Base-by-base conservation (phyloP, 2,329 filamentous ascomycete species). In the Pseudocercospora pini-densiflorae region DNA sequence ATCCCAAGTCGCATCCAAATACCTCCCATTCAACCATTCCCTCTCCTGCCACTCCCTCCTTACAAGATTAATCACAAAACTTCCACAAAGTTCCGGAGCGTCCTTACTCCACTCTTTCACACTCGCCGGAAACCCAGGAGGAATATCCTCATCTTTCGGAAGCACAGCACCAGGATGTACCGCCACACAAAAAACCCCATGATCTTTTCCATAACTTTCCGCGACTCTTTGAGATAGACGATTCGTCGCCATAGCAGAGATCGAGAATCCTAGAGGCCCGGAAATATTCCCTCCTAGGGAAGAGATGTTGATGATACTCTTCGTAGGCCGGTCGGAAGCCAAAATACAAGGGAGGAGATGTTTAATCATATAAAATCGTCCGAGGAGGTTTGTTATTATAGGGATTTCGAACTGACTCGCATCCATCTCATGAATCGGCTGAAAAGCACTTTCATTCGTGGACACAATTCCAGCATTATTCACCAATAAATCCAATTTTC, bases 11-110 rank as follows among this genome's bases (percentile, higher is more conserved):
- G 70, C 73, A 65, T 73, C 77, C 1, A 80, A 58, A 62, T 79
- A 80, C 61, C 78, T 70, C 1, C 77, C 79, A 36, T 64, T 70
- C 19, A 81, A 68, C 79, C 79, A 81, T 2, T 77, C 74, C 33
- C 75, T 72, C 29, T 71, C 74, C 71, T 77, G 72, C 24, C 74
- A 72, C 23, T 71, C 74, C 71, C 77, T 73, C 51, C 66, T 69
- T 2, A 75, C 72, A 16, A 78, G 69, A 68, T 74, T 77, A 31
- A 74, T 70, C 54, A 77, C n/a, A 36, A 47, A 68, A 23, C 63
- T 59, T 21, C 66, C 76, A 7, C 75, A 62, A 14, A 79, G 71
- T 27, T 66, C 71, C 2, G 68, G 68, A 45, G 70, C 70, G 45
- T 79, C 77, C 5, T 64, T 61, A 23, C 63, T 63, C 62, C 31